These are phyloP conservation scores for Urtica urens DNA, from an alignment of 306 rosid species.

Conservation along the genomic window DNA sequence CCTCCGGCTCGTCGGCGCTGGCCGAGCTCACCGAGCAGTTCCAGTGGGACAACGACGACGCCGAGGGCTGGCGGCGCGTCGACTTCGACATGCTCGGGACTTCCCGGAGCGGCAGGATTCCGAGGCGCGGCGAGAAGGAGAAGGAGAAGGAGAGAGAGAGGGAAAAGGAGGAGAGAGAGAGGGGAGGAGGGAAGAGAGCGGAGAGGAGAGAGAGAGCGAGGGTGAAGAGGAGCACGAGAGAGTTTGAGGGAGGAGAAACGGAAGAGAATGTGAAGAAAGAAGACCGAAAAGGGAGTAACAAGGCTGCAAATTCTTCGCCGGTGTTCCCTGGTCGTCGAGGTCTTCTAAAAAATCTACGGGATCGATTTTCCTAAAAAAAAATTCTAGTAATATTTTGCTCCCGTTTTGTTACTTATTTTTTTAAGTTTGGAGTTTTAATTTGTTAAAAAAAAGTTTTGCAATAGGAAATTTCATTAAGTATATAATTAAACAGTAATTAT, in stretches of 20 bases:
- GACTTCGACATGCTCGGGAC: conserved; percentile 58
- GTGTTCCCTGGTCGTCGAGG: background rate
- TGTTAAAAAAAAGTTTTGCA: too few relatives aligned
- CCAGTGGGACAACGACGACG: conserved; percentile 51
- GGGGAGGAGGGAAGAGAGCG: conserved; percentile 4
- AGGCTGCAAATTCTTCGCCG: too few relatives aligned
- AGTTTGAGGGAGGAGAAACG: background rate
- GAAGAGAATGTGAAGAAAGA: background rate
- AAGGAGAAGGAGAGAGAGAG: background rate
- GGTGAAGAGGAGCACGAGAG: background rate
- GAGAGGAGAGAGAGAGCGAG: background rate
- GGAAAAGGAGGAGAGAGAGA: conserved; percentile 17
- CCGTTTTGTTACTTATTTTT: too few relatives aligned
- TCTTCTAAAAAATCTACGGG: background rate
- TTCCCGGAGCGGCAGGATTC: conserved; percentile 48
- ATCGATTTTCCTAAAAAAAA: too few relatives aligned
- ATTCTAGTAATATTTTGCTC: too few relatives aligned
- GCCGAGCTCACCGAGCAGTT: conserved; percentile 41
- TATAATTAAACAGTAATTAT: too few relatives aligned
- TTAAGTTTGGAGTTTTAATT: too few relatives aligned
- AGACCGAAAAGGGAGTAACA: too few relatives aligned
- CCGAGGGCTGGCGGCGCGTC: conserved; percentile 39
- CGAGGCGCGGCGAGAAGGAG: conserved; percentile 18
- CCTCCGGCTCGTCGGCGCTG: conserved; percentile 20
- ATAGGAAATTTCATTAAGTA: too few relatives aligned